Evolutionary conservation across 108 stramenopile genomes (phyloP).

Genomic region (Skeletonema potamos): DNA sequence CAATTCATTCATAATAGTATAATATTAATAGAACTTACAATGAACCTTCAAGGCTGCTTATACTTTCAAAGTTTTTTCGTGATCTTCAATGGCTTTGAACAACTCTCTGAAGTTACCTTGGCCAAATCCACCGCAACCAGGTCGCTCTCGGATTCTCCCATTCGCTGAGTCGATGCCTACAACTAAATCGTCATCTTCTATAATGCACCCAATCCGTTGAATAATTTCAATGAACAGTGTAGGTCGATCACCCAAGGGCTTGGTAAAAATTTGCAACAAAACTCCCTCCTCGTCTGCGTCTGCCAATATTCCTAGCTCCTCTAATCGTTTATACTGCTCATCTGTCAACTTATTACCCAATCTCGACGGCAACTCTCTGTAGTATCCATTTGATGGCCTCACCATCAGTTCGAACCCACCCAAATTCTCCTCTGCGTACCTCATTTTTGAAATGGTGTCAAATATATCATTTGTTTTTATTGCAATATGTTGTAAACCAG

Average conservation of each 20-base stretch:
- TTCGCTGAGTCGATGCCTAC: not conserved
- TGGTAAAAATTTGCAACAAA: constrained; percentile 86
- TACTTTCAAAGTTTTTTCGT: constrained; percentile 69
- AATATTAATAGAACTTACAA: not conserved
- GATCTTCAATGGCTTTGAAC: constrained; percentile 87
- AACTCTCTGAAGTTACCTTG: constrained; percentile 89
- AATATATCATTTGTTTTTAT: constrained; percentile 84
- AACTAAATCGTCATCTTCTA: constrained; percentile 18
- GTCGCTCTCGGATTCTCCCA: constrained; percentile 36
- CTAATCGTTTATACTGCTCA: constrained; percentile 49
- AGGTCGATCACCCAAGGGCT: constrained; percentile 83
- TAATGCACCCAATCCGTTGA: constrained; percentile 85
- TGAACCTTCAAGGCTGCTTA: not conserved
- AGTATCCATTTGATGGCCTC: constrained; percentile 71
- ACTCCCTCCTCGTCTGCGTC: constrained; percentile 90
- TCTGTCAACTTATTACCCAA: constrained; percentile 50
- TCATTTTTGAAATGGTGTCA: constrained; percentile 67
- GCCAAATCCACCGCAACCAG: constrained; percentile 91
- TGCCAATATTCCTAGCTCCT: constrained; percentile 81
- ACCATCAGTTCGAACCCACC: constrained; percentile 88
- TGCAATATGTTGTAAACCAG: constrained; percentile 88
- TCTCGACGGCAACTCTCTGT: constrained; percentile 54
- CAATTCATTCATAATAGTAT: not conserved
- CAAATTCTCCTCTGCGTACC: constrained; percentile 49
- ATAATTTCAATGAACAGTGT: constrained; percentile 91